Evolutionary conservation across 1,139 yeast species (phyloP).

Genomic region (Zygoascus meyerae): DNA sequence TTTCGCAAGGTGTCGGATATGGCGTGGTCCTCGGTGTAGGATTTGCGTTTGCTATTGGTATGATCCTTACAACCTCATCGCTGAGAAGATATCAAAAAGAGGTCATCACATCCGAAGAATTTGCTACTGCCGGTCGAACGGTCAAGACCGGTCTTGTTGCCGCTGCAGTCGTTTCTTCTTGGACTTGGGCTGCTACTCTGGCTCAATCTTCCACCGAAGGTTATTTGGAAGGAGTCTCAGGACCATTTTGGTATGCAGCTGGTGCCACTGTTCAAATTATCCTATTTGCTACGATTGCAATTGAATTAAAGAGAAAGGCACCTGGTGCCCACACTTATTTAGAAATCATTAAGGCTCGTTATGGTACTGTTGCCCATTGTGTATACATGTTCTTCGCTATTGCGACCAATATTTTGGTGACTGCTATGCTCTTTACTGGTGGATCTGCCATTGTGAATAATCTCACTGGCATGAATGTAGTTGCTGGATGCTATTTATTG

Average conservation of each 20-base stretch:
- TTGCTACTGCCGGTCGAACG: slow-evolving; percentile 57
- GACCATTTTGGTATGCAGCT: slow-evolving; percentile 68
- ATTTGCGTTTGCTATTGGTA: slow-evolving; percentile 49
- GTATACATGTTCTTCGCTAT: slow-evolving; percentile 72
- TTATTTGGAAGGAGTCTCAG: slow-evolving; percentile 69
- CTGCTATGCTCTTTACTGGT: slow-evolving; percentile 74
- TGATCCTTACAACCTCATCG: slow-evolving; percentile 48
- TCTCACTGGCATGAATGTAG: slow-evolving; percentile 70
- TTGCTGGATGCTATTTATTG: slow-evolving; percentile 73
- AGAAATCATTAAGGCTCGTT: slow-evolving; percentile 62
- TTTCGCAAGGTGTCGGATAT: slow-evolving; percentile 82
- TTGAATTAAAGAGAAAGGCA: slow-evolving; percentile 46
- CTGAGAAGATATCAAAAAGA: slow-evolving; percentile 45
- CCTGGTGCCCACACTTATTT: slow-evolving; percentile 61
- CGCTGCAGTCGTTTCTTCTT: slow-evolving; percentile 81
- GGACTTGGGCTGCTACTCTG: slow-evolving; percentile 94
- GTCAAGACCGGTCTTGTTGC: slow-evolving; percentile 78
- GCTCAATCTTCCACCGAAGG: slow-evolving; percentile 74
- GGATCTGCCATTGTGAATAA: slow-evolving; percentile 72
- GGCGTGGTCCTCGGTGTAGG: slow-evolving; percentile 89
- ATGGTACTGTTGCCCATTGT: slow-evolving; percentile 63
- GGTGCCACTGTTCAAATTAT: slow-evolving; percentile 75
- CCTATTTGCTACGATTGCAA: slow-evolving; percentile 66
- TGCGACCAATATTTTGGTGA: slow-evolving; percentile 80
- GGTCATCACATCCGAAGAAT: slow-evolving; percentile 54